phyloP scores from a whole-genome alignment of 139 green algal species.

The Chlamydomonas sphaeroides region DNA sequence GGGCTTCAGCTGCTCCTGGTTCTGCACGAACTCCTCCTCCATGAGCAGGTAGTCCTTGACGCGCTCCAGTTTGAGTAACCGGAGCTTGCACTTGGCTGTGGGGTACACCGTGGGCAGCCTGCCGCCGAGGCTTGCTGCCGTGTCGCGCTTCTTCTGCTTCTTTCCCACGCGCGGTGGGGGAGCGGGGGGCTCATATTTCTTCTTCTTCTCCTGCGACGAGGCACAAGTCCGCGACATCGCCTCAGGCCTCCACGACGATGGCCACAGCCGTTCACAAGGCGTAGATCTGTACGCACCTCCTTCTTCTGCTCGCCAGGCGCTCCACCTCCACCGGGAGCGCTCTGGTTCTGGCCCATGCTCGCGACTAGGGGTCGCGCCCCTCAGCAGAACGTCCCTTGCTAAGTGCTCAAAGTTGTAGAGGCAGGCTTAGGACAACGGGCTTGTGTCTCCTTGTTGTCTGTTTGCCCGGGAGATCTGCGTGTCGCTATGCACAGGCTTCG shows the following conservation, averaged over 20 bases:
- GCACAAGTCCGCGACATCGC: no score
- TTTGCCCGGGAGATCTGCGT: no score
- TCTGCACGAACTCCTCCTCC: conserved; percentile 99
- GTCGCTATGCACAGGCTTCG: no score
- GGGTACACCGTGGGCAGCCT: conserved; percentile 93
- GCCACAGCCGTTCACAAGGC: no score
- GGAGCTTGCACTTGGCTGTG: conserved; percentile 95
- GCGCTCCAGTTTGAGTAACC: conserved; percentile 97
- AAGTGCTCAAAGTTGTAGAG: no score
- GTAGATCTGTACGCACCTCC: conserved; percentile 49
- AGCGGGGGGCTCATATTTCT: conserved; percentile 96
- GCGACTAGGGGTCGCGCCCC: background rate
- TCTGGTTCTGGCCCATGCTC: conserved; percentile 60
- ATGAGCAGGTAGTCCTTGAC: conserved; percentile 99
- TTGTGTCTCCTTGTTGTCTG: no score
- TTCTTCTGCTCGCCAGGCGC: conserved; percentile 63
- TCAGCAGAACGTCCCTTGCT: background rate
- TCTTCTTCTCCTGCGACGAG: conserved; percentile 90
- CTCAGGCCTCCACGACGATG: no score
- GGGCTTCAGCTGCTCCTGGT: conserved; percentile 92
- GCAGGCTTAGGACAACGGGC: no score
- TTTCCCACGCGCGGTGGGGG: conserved; percentile 93
- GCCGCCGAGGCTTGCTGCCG: conserved; percentile 71
- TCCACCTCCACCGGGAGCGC: conserved; percentile 38
- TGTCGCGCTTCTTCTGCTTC: conserved; percentile 88